phyloP scores from a whole-genome alignment of 345 rosid species.

The Corchorus capsularis region DNA sequence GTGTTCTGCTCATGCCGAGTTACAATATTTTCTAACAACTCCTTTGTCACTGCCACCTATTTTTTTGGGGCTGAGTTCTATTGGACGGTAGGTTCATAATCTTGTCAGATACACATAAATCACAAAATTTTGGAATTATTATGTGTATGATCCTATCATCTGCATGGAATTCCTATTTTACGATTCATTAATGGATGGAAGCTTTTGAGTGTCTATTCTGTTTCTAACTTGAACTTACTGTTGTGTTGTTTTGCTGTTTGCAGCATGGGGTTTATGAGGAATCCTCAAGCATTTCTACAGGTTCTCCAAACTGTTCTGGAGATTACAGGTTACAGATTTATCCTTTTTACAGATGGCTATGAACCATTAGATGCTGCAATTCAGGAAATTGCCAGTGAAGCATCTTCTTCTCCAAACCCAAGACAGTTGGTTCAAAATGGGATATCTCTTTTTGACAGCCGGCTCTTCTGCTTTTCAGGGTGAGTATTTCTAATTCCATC shows the following conservation, averaged over 20 bases:
- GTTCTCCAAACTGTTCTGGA: conserved; percentile 45
- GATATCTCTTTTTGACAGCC: conserved; percentile 41
- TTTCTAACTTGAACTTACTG: conserved; percentile 13
- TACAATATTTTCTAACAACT: conserved; percentile 52
- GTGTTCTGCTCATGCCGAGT: conserved; percentile 62
- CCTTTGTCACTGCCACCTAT: conserved; percentile 48
- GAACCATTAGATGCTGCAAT: conserved; percentile 56
- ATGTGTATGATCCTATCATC: conserved; percentile 3
- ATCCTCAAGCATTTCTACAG: conserved; percentile 52
- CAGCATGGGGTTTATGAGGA: conserved; percentile 65
- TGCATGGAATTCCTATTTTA: neutral
- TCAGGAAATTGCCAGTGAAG: conserved; percentile 29
- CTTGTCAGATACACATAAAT: conserved; percentile 6
- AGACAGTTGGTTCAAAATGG: conserved; percentile 37
- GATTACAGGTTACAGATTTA: conserved; percentile 50
- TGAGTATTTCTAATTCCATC: conserved; percentile 30
- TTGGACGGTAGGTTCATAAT: conserved; percentile 67
- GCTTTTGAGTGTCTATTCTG: neutral
- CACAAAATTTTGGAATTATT: too few relatives aligned
- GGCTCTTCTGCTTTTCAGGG: conserved; percentile 63
- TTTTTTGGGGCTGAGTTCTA: conserved; percentile 74
- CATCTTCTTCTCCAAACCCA: conserved; percentile 25
- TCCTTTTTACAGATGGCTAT: conserved; percentile 58
- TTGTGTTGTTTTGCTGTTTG: conserved; percentile 23
- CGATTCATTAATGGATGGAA: conserved; percentile 3